Evolutionary conservation across 139 green algal genomes (phyloP).

Genomic region (Pseudopediastrum boryanum): DNA sequence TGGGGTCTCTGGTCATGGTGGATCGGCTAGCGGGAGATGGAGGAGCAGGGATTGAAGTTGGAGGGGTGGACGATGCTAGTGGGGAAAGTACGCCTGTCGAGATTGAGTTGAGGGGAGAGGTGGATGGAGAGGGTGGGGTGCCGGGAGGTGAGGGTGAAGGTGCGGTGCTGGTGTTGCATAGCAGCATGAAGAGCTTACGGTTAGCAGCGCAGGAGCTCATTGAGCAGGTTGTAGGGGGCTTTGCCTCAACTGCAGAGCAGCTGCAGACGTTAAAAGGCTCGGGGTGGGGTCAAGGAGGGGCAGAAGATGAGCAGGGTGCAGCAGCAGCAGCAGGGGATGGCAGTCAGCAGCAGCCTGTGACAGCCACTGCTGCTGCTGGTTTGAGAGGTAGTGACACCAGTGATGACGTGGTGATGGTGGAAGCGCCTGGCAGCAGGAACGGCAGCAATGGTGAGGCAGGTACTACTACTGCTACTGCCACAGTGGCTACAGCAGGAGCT

Average conservation of each 20-base stretch:
- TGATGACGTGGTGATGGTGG: conserved; percentile 45
- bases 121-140: not conserved
- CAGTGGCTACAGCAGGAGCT: conserved; percentile 17
- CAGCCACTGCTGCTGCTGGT: conserved; percentile 7
- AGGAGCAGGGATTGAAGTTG: not conserved
- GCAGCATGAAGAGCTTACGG: conserved; percentile 7
- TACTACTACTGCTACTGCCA: not conserved
- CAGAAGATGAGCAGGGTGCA: not conserved
- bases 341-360: conserved; percentile 9
- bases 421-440: conserved; percentile 8
- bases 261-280: conserved; percentile 30
- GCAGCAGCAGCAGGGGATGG: conserved; percentile 8
- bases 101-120: conserved; percentile 18
- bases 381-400: conserved; percentile 6
- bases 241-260: conserved; percentile 2
- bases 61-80: conserved; percentile 1
- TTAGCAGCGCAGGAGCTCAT: conserved; percentile 14
- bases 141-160: not conserved
- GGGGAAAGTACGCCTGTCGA: conserved; percentile 21
- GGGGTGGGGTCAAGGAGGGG: conserved; percentile 16
- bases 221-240: not conserved
- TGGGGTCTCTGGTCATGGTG: no score
- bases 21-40: not conserved
- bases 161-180: conserved; percentile 29
- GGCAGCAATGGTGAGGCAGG: not conserved